Base-by-base conservation (phyloP, 805 yeast genomes). In the Candida bentonensis region DNA sequence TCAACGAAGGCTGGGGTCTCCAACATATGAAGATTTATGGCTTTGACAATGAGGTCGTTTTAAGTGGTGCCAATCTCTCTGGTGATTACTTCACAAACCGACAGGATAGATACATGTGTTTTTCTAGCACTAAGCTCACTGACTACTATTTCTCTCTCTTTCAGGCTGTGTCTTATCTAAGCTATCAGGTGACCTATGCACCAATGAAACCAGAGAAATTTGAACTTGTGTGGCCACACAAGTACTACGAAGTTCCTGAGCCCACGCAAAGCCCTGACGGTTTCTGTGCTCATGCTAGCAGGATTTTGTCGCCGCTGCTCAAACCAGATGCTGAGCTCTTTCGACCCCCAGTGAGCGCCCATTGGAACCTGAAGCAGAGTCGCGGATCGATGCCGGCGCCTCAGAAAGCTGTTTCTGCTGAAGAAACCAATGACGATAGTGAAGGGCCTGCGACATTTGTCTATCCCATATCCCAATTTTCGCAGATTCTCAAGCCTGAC, bases 21-120 rank as follows among this genome's bases (percentile, higher is more conserved):
- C 98, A 92, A 61, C 98, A 92, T 58, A 92, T 92, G 97, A 92
- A 92, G 60, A 72, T 92, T 23, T 92, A 92, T 60, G 98, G 98
- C 1, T 78, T 88, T 55, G 98, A 92, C 60, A 77, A 86, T 54
- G 95, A 88, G 57, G 76, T 92, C 36, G 73, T 92, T 17, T 68
- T 92, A 25, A 74, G 83, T 15, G 98, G 97, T 4, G 98, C 98
- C 2, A 92, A 92, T 56, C 68, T 92, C 41, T 85, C 96, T 0
- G 68, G 74, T 28, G 98, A 92, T 63, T 92, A 92, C 61, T 92
- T 92, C 63, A 83, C 95, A 2, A 81, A 89, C 61, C 76, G 98
- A 51, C 98, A 92, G 60, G 98, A 92, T 61, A 68, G 98, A 41
- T 92, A 92, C 62, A 83, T 87, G 53, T 46, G 81, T 15, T 82